These are phyloP conservation scores for Heracleum sosnowskyi DNA, from an alignment of 129 eudicot species.

Conservation along the genomic window DNA sequence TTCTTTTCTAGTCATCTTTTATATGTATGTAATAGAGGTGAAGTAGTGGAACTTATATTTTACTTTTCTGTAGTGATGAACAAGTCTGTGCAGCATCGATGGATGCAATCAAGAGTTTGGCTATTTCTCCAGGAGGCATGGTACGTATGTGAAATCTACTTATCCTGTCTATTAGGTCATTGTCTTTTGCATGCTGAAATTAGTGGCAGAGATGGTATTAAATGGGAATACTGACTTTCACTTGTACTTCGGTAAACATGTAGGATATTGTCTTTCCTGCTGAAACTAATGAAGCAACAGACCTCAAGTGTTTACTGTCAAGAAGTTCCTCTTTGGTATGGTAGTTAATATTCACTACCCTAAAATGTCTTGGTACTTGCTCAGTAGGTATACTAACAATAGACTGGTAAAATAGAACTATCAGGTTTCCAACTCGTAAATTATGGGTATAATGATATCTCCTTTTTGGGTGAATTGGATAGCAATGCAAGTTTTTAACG, in stretches of 20 bases:
- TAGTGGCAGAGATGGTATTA: neutral
- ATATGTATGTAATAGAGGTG: neutral
- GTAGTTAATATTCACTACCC: neutral
- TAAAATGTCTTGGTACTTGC: neutral
- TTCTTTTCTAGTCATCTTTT: neutral
- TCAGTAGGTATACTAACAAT: neutral
- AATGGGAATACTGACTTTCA: conserved; percentile 10
- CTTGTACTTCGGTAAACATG: conserved; percentile 7
- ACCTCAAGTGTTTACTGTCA: conserved; percentile 58
- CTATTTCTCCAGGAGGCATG: conserved; percentile 52
- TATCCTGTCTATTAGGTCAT: conserved; percentile 1
- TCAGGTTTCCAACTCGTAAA: neutral
- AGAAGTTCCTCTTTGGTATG: conserved; percentile 80
- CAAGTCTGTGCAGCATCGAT: conserved; percentile 72
- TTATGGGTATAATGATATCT: neutral
- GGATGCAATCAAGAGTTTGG: conserved; percentile 64
- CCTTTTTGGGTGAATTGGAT: neutral
- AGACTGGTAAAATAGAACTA: neutral
- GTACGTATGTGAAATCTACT: conserved; percentile 31
- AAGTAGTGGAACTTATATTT: neutral
- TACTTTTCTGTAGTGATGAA: conserved; percentile 48
- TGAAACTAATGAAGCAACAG: conserved; percentile 43
- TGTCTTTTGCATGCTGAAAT: conserved; percentile 7
- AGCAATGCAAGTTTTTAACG: neutral
- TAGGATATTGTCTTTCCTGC: conserved; percentile 72